Conservation (phyloP, 345 rosid species). For the Eutrema yunnanense region DNA sequence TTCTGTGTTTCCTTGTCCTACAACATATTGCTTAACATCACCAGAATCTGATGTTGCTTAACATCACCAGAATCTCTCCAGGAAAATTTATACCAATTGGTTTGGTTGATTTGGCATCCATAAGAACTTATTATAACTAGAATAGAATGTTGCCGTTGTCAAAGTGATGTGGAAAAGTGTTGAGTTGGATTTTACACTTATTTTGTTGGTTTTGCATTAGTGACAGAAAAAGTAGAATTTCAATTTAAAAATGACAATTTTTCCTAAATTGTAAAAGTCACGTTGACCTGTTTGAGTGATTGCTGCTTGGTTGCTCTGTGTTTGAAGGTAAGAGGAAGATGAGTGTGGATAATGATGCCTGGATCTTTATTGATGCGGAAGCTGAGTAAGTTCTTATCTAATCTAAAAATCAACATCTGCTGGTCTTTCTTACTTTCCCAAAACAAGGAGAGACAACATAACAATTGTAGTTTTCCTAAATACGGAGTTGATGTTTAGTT, state of each 20-base stretch:
- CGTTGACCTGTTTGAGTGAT: background rate
- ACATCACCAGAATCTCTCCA: background rate
- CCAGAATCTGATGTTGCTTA: background rate
- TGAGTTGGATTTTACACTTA: background rate
- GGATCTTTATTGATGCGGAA: constrained; percentile 67
- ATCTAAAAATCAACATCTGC: background rate
- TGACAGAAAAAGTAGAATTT: background rate
- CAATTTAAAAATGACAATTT: background rate
- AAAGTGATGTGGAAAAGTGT: background rate
- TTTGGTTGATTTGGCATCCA: background rate
- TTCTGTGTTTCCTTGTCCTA: background rate
- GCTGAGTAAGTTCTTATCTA: constrained; percentile 65
- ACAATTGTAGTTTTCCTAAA: background rate
- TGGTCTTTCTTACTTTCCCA: constrained; percentile 8
- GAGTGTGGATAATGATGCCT: constrained; percentile 19
- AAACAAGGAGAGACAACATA: background rate
- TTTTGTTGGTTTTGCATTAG: background rate
- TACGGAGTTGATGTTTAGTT: constrained; percentile 4
- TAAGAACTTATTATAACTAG: background rate
- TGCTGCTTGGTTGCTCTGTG: constrained; percentile 13
- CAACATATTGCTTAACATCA: background rate
- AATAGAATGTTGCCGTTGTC: background rate
- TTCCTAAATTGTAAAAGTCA: background rate
- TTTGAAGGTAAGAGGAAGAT: constrained; percentile 57
- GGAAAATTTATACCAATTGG: background rate